Conservation (phyloP, 306 rosid genomes). For the Phaseolus lunatus region DNA sequence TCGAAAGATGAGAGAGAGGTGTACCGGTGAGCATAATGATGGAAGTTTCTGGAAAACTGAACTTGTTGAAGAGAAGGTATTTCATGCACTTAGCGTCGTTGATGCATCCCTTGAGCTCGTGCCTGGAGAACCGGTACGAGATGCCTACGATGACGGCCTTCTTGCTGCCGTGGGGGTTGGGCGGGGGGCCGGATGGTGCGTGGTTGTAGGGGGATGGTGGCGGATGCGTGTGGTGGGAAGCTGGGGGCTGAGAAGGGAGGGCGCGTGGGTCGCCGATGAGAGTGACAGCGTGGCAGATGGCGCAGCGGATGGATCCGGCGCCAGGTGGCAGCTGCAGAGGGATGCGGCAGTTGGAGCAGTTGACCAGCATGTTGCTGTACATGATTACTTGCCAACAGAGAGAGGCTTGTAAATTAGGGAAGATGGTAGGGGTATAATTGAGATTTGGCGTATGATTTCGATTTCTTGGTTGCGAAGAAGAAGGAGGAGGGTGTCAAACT, state of each 20-base stretch:
- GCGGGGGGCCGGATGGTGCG: constrained; percentile 71
- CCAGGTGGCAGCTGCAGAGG: constrained; percentile 85
- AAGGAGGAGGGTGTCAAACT: background rate
- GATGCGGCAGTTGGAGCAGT: constrained; percentile 82
- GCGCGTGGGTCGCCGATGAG: constrained; percentile 74
- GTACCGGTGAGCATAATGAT: constrained; percentile 96
- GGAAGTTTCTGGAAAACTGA: constrained; percentile 75
- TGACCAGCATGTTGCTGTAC: constrained; percentile 65
- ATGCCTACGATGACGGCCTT: constrained; percentile 92
- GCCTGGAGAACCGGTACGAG: constrained; percentile 77
- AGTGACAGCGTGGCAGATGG: constrained; percentile 82
- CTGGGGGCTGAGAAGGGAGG: constrained; percentile 49
- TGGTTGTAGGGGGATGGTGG: constrained; percentile 57
- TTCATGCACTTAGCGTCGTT: constrained; percentile 96
- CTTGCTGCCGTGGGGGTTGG: constrained; percentile 81
- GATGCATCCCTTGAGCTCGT: constrained; percentile 94
- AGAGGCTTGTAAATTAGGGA: constrained; percentile 17
- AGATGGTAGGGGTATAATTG: constrained; percentile 12
- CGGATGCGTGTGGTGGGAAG: constrained; percentile 42
- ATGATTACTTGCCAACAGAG: background rate
- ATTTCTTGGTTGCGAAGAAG: background rate
- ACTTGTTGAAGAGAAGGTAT: constrained; percentile 77
- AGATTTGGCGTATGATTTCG: background rate
- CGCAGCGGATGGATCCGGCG: constrained; percentile 83
- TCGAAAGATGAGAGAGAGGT: background rate